Percentiles rank a stretch among this genome's conserved stretches.
phyloP scores from a whole-genome alignment of 2,329 filamentous ascomycete genomes.

The Biscogniauxia marginata region DNA sequence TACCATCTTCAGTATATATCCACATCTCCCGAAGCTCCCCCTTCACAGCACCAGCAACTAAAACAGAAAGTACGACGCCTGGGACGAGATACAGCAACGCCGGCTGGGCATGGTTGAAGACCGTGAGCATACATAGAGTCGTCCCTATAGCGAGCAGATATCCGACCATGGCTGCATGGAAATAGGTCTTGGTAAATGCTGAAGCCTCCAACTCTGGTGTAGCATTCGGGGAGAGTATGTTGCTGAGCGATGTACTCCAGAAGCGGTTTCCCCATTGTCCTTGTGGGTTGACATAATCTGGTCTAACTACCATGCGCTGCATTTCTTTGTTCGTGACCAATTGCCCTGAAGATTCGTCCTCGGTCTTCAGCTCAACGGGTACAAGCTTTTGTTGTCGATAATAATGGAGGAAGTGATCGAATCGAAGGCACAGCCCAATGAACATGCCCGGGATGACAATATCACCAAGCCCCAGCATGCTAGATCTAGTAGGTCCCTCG shows the following conservation, averaged over 20 bases:
- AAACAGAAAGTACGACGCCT: constrained; percentile 72
- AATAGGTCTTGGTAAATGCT: constrained; percentile 80
- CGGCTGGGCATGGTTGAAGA: constrained; percentile 81
- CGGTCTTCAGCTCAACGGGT: constrained; percentile 35
- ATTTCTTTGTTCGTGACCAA: constrained; percentile 36
- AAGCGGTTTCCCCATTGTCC: constrained; percentile 81
- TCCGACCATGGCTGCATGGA: constrained; percentile 71
- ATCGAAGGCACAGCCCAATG: constrained; percentile 83
- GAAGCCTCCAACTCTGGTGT: constrained; percentile 40
- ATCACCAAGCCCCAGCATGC: constrained; percentile 92
- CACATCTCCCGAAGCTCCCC: constrained; percentile 77
- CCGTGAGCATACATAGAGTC: constrained; percentile 74
- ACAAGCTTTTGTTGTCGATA: constrained; percentile 59
- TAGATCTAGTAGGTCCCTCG: constrained; percentile 59
- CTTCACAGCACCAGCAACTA: constrained; percentile 67
- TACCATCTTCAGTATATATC: constrained; percentile 74
- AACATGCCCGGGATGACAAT: constrained; percentile 91
- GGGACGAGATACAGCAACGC: constrained; percentile 92
- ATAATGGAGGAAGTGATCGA: constrained; percentile 86
- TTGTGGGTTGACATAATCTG: constrained; percentile 57
- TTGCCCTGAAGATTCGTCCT: constrained; percentile 32
- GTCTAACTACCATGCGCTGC: constrained; percentile 49
- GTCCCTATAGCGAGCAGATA: constrained; percentile 76
- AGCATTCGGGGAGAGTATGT: constrained; percentile 27
- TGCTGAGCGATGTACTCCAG: constrained; percentile 58